Conservation (phyloP, 768 basidiomycete genomes). For the Chiua virens region DNA sequence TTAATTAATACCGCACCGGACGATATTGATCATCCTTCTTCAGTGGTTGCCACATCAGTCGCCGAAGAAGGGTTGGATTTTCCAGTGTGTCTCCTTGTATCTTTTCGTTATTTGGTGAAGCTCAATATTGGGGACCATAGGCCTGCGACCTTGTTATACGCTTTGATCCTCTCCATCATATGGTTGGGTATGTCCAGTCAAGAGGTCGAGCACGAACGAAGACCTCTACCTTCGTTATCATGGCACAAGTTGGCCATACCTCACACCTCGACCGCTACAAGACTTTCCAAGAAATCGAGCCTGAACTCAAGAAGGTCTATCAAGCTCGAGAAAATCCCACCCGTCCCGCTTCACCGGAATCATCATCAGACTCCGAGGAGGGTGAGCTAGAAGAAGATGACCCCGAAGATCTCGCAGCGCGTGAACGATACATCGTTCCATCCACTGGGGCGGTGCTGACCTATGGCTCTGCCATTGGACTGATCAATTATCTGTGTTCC, state of each 20-base stretch:
- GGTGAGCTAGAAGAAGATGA: conserved; percentile 46
- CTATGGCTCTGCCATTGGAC: conserved; percentile 68
- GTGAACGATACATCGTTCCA: conserved; percentile 74
- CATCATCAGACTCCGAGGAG: conserved; percentile 27
- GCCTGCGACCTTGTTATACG: conserved; percentile 86
- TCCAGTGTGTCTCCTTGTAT: conserved; percentile 47
- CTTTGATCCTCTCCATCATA: conserved; percentile 78
- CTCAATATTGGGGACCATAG: conserved; percentile 36
- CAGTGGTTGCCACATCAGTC: conserved; percentile 81
- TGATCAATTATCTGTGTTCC: conserved; percentile 76
- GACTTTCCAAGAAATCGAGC: conserved; percentile 58
- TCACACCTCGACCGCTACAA: conserved; percentile 59
- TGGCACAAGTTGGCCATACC: conserved; percentile 66
- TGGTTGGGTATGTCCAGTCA: conserved; percentile 88
- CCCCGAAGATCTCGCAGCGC: conserved; percentile 55
- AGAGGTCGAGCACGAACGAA: conserved; percentile 81
- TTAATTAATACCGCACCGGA: not conserved
- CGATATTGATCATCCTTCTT: not conserved
- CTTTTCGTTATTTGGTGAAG: not conserved
- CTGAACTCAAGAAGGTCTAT: conserved; percentile 62
- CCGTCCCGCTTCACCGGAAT: conserved; percentile 27
- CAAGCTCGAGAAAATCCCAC: conserved; percentile 46
- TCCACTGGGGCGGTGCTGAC: conserved; percentile 78
- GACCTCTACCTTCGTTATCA: conserved; percentile 75
- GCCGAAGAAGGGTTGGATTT: conserved; percentile 94